A percentile compares a stretch with the other conserved stretches of the same genome.
These are phyloP conservation scores for Coprinellus micaceus DNA, from an alignment of 768 basidiomycete genomes.

Conservation along the genomic window DNA sequence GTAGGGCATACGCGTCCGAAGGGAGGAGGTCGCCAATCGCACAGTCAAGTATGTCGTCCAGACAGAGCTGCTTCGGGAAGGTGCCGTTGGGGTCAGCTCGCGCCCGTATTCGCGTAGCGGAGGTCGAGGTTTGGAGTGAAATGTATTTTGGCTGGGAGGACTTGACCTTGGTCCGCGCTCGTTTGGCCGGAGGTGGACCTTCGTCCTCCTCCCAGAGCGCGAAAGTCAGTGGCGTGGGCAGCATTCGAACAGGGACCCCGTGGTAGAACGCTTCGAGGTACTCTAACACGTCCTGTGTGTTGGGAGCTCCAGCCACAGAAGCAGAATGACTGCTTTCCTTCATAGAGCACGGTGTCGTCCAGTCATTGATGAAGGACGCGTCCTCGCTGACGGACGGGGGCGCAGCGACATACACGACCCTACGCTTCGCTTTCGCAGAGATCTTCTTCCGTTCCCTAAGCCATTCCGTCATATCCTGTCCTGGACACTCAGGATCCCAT, in stretches of 20 bases:
- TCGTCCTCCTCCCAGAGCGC: constrained; percentile 24
- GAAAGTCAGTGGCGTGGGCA: constrained; percentile 21
- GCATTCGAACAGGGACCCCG: constrained; percentile 25
- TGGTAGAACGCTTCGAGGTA: constrained; percentile 34
- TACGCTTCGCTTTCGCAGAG: constrained; percentile 22
- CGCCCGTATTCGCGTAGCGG: constrained; percentile 31
- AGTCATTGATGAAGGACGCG: constrained; percentile 20
- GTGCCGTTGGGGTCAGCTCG: constrained; percentile 23
- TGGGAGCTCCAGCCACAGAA: constrained; percentile 10
- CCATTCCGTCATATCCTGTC: constrained; percentile 31
- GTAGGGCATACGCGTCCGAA: constrained; percentile 31
- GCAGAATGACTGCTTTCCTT: neutral
- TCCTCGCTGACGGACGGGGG: constrained; percentile 24
- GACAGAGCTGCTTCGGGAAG: constrained; percentile 30
- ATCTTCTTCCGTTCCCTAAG: constrained; percentile 28
- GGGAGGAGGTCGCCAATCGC: constrained; percentile 30
- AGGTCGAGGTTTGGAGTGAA: constrained; percentile 26
- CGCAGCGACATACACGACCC: constrained; percentile 29
- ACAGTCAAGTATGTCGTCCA: constrained; percentile 34
- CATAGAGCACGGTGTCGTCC: constrained; percentile 18
- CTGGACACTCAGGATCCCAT: constrained; percentile 30
- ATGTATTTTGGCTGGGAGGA: constrained; percentile 20
- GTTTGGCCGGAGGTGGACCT: neutral
- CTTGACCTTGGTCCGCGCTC: constrained; percentile 12
- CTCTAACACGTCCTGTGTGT: constrained; percentile 20